Evolutionary conservation across 2,329 filamentous ascomycete genomes (phyloP).

Genomic region (Biscogniauxia mediterranea): DNA sequence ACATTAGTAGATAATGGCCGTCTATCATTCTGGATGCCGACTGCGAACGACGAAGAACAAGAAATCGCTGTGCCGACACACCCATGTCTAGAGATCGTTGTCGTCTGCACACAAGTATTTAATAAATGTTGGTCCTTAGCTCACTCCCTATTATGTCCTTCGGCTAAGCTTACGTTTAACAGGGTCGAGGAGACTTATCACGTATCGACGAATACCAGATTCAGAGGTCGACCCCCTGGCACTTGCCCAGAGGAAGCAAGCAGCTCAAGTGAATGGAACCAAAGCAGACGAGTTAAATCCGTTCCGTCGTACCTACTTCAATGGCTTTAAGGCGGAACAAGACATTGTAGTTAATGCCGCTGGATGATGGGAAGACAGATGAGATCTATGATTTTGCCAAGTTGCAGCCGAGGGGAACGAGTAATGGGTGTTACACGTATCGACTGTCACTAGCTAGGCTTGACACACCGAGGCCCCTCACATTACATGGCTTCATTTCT

Average conservation of each 20-base stretch:
- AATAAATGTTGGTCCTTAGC: slow-evolving; percentile 69
- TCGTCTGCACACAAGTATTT: slow-evolving; percentile 80
- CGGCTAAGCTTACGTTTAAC: slow-evolving; percentile 13
- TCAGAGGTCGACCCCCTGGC: slow-evolving; percentile 47
- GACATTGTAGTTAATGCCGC: slow-evolving; percentile 9
- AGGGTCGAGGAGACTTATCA: slow-evolving; percentile 88
- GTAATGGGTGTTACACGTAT: not conserved
- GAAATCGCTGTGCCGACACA: slow-evolving; percentile 77
- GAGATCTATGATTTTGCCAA: not conserved
- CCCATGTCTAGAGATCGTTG: slow-evolving; percentile 69
- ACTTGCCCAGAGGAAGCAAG: slow-evolving; percentile 35
- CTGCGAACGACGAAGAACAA: slow-evolving; percentile 73
- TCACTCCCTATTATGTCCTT: not conserved
- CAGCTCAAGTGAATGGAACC: slow-evolving; percentile 38
- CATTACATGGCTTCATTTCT: too few species aligned
- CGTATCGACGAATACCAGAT: slow-evolving; percentile 72
- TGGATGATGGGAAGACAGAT: slow-evolving; percentile 4
- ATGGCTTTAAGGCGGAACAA: slow-evolving; percentile 45
- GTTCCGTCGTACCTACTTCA: slow-evolving; percentile 59
- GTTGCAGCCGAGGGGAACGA: not conserved
- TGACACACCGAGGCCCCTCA: too few species aligned
- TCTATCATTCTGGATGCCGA: slow-evolving; percentile 96
- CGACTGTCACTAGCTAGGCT: not conserved
- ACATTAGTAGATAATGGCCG: slow-evolving; percentile 77
- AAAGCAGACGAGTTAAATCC: slow-evolving; percentile 60